Conservation (phyloP, 768 basidiomycete species). For the Lyophyllum shimeji region DNA sequence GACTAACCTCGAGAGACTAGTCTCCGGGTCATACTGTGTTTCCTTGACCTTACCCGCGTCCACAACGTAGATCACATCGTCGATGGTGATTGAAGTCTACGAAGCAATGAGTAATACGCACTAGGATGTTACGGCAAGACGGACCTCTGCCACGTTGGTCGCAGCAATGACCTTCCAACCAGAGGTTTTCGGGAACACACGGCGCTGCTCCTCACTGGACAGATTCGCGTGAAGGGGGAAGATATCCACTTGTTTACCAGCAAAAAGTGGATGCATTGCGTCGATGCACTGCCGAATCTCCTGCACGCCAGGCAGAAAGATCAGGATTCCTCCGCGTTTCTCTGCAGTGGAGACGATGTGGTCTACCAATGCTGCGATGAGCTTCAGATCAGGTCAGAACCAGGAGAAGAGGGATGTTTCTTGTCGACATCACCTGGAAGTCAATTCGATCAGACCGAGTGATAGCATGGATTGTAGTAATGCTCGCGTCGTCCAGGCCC, state of each 20-base stretch:
- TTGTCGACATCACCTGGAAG: constrained; percentile 50
- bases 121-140: constrained; percentile 9
- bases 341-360: constrained; percentile 55
- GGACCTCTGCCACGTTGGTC: constrained; percentile 89
- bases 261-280: constrained; percentile 39
- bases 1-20: constrained; percentile 69
- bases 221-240: constrained; percentile 90
- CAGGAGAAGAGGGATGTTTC: neutral
- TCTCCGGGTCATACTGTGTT: constrained; percentile 68
- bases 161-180: constrained; percentile 85
- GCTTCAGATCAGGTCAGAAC: constrained; percentile 31
- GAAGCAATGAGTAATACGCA: neutral
- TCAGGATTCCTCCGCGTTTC: constrained; percentile 67
- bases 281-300: constrained; percentile 82
- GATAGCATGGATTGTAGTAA: constrained; percentile 60
- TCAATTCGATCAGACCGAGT: constrained; percentile 67
- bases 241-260: constrained; percentile 44
- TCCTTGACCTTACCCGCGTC: constrained; percentile 89
- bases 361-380: constrained; percentile 65
- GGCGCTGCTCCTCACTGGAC: constrained; percentile 78
- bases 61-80: constrained; percentile 84
- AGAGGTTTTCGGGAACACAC: constrained; percentile 63
- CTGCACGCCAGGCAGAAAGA: constrained; percentile 90
- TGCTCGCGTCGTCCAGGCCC: constrained; percentile 51
- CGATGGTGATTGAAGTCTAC: constrained; percentile 90